Percentiles rank a stretch among this genome's conserved stretches.
phyloP scores from a whole-genome alignment of 1,139 yeast species.

The Kazachstania sp. region DNA sequence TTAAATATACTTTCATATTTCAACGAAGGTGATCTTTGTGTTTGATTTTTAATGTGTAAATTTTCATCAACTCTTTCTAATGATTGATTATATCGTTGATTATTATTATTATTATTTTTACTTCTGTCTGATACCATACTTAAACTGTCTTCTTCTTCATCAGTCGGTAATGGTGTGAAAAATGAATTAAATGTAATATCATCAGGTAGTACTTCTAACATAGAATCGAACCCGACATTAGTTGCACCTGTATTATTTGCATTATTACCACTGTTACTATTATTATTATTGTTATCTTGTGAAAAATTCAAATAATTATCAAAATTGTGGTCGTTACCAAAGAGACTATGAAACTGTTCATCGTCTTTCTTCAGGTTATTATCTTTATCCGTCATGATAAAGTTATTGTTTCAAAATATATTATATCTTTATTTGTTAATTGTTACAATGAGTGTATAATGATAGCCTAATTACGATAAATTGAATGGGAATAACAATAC shows the following conservation, averaged over 20 bases:
- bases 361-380: background rate
- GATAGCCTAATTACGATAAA: too few relatives aligned
- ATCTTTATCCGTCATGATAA: background rate
- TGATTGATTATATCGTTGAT: background rate
- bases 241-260: background rate
- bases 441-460: too few relatives aligned
- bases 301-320: background rate
- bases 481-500: too few relatives aligned
- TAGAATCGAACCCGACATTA: slow-evolving; percentile 22
- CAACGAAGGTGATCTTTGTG: background rate
- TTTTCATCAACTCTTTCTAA: background rate
- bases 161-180: slow-evolving; percentile 4
- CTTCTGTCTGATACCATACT: slow-evolving; percentile 3
- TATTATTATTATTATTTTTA: background rate
- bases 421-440: too few relatives aligned
- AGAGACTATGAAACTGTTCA: background rate
- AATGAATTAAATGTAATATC: slow-evolving; percentile 17
- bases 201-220: slow-evolving; percentile 32
- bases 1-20: slow-evolving; percentile 5
- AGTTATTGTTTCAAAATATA: too few relatives aligned
- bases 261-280: background rate
- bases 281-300: background rate
- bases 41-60: background rate
- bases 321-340: background rate
- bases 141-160: slow-evolving; percentile 2